A percentile compares a stretch with the other conserved stretches of the same genome.
Evolutionary conservation across 1,139 yeast species (phyloP).

Genomic region (Geotrichum armillariae): DNA sequence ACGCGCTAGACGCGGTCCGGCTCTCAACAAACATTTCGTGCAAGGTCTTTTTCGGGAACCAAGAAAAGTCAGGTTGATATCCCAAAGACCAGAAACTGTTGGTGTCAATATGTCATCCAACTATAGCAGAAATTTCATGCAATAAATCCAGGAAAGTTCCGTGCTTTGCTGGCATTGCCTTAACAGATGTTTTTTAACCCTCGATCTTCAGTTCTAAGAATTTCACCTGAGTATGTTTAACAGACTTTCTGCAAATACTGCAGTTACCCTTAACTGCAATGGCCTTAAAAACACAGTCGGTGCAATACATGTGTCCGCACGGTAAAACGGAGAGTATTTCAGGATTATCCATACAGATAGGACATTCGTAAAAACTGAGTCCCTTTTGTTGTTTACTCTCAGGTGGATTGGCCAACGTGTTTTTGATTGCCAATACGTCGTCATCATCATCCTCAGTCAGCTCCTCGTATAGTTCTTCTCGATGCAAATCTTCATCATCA

Average conservation of each 20-base stretch:
- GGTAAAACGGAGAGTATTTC: constrained; percentile 38
- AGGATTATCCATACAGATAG: constrained; percentile 40
- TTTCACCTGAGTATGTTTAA: constrained; percentile 32
- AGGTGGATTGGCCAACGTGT: constrained; percentile 7
- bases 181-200: no score
- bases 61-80: no score
- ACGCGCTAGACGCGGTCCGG: no score
- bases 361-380: constrained; percentile 31
- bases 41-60: no score
- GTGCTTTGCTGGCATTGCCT: no score
- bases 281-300: constrained; percentile 40
- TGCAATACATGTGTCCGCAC: constrained; percentile 42
- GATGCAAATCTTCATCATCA: neutral
- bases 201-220: constrained; percentile 33
- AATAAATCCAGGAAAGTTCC: no score
- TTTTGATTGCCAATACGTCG: constrained; percentile 5
- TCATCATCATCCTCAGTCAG: constrained; percentile 7
- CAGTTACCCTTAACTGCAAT: constrained; percentile 39
- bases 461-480: neutral
- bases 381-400: constrained; percentile 20
- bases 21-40: no score
- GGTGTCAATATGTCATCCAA: no score
- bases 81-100: no score
- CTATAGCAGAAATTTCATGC: no score
- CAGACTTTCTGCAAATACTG: constrained; percentile 38